A percentile compares a stretch with the other conserved stretches of the same genome.
Conservation (phyloP, 2,329 filamentous ascomycete genomes). For the Magnaporthiopsis incrustans region DNA sequence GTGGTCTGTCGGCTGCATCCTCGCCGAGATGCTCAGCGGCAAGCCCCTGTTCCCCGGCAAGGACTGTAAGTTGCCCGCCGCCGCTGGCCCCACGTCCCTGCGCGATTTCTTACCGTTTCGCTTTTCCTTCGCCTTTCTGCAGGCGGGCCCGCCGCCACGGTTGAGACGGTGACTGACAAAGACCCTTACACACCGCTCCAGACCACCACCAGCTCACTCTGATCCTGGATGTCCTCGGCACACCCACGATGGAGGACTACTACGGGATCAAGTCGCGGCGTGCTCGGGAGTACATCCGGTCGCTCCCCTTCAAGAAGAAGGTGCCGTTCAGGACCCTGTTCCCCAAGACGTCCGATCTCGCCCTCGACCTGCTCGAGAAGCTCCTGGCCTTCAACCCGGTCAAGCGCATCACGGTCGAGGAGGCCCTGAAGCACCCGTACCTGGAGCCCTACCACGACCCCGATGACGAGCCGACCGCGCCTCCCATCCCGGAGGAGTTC, state of each 20-base stretch:
- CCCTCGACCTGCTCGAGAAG: constrained; percentile 89
- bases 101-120: background rate
- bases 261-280: constrained; percentile 99
- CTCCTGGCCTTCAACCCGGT: constrained; percentile 96
- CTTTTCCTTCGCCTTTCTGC: background rate
- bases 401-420: constrained; percentile 97
- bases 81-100: background rate
- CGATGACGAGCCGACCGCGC: constrained; percentile 93
- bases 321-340: constrained; percentile 95
- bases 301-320: constrained; percentile 99
- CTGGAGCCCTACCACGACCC: constrained; percentile 98
- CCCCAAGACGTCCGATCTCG: constrained; percentile 97
- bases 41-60: constrained; percentile 98
- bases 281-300: constrained; percentile 95
- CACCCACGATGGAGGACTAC: constrained; percentile 99
- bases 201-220: constrained; percentile 97
- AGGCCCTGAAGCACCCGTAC: constrained; percentile 95
- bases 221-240: constrained; percentile 94
- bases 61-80: constrained; percentile 62
- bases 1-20: constrained; percentile 96
- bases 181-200: constrained; percentile 26
- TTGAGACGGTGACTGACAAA: constrained; percentile 1
- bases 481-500: constrained; percentile 96
- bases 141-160: background rate
- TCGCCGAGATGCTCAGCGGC: constrained; percentile 97